Conservation (phyloP, 345 rosid species). For the Heritiera littoralis region DNA sequence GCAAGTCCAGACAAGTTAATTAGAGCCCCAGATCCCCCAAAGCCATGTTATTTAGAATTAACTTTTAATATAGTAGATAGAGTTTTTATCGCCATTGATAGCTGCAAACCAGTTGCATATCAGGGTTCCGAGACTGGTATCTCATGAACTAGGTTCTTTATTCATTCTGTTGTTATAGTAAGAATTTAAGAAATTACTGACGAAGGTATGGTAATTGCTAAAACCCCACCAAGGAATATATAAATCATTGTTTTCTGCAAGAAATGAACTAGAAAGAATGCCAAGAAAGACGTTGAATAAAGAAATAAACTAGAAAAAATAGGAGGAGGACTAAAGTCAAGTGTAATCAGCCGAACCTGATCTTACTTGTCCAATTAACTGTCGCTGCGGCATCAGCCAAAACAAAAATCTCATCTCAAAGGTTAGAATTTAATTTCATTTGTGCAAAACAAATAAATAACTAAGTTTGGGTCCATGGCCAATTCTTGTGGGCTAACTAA, state of each 20-base stretch:
- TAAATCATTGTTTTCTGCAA: too few relatives aligned
- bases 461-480: neutral
- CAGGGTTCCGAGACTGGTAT: neutral
- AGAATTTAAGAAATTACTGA: neutral
- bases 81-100: neutral
- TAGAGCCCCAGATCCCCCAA: neutral
- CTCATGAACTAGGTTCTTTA: neutral
- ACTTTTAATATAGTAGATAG: neutral
- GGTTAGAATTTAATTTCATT: neutral
- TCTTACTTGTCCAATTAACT: neutral
- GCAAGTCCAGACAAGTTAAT: neutral
- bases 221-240: neutral
- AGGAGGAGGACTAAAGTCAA: neutral
- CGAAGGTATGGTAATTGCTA: neutral
- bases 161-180: neutral
- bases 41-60: neutral
- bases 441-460: neutral
- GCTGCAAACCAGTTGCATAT: too few relatives aligned
- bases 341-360: neutral
- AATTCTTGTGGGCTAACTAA: constrained; percentile 12
- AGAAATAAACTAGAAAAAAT: neutral
- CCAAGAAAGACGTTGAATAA: too few relatives aligned
- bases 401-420: neutral
- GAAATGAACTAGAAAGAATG: too few relatives aligned
- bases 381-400: neutral